phyloP scores from a whole-genome alignment of 441 rosid genomes.

The Pelargonium fulgidum region DNA sequence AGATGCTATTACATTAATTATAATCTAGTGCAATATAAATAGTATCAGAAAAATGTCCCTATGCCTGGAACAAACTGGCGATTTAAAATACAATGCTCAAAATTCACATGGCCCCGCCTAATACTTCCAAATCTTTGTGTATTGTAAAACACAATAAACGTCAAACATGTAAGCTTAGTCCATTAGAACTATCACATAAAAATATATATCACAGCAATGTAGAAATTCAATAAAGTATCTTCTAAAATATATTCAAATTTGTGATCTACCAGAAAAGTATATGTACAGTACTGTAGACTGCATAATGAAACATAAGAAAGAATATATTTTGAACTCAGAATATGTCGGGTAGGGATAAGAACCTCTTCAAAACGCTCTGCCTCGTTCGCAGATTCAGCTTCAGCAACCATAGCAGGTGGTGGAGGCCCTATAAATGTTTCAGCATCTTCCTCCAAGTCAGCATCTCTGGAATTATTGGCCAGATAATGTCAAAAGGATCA shows the following conservation, averaged over 20 bases:
- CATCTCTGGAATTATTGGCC: slow-evolving; percentile 48
- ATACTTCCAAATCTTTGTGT: not conserved
- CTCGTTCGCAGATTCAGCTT: slow-evolving; percentile 81
- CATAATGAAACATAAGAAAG: slow-evolving; percentile 5
- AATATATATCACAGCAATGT: not conserved
- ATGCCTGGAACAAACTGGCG: too few relatives aligned
- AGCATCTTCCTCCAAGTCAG: slow-evolving; percentile 75
- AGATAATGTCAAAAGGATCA: slow-evolving; percentile 14
- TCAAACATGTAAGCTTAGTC: not conserved
- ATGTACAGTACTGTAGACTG: not conserved
- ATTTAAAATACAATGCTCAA: too few relatives aligned
- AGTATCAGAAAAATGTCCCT: too few relatives aligned
- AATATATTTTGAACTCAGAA: slow-evolving; percentile 11
- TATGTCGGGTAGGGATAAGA: slow-evolving; percentile 20
- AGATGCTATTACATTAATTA: too few relatives aligned
- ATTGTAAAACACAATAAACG: not conserved
- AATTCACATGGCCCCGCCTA: not conserved
- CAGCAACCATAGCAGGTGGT: slow-evolving; percentile 85
- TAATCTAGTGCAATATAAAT: too few relatives aligned
- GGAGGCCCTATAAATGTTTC: slow-evolving; percentile 82
- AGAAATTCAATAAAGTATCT: not conserved
- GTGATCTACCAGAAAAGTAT: not conserved
- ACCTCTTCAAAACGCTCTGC: slow-evolving; percentile 98
- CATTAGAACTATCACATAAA: not conserved
- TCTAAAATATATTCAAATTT: not conserved